phyloP scores from a whole-genome alignment of 2,329 filamentous ascomycete species.

The Fusarium transvaalense region DNA sequence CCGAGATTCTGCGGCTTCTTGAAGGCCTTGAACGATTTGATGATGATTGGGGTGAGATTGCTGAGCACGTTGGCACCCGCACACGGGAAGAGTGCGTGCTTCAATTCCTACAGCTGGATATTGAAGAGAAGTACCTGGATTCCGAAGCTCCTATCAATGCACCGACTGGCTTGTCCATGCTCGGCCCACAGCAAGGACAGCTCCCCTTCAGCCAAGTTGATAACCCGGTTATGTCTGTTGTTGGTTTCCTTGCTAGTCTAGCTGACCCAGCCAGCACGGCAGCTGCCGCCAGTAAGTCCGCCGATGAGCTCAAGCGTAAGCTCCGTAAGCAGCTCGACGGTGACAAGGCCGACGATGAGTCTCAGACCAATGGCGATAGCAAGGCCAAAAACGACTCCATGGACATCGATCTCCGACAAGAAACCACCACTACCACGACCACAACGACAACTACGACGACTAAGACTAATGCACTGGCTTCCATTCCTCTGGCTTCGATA shows the following conservation, averaged over 20 bases:
- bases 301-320: slow-evolving; percentile 85
- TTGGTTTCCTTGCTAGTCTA: slow-evolving; percentile 91
- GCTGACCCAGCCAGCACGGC: slow-evolving; percentile 92
- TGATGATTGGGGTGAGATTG: slow-evolving; percentile 94
- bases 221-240: slow-evolving; percentile 96
- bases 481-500: slow-evolving; percentile 85
- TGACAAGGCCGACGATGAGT: slow-evolving; percentile 53
- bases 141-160: slow-evolving; percentile 69
- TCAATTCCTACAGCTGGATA: slow-evolving; percentile 95
- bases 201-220: slow-evolving; percentile 93
- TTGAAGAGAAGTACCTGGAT: slow-evolving; percentile 96
- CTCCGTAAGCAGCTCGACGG: slow-evolving; percentile 83
- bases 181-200: slow-evolving; percentile 80
- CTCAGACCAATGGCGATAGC: slow-evolving; percentile 70
- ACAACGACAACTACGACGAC: slow-evolving; percentile 63
- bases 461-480: slow-evolving; percentile 69
- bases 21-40: slow-evolving; percentile 94
- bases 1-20: slow-evolving; percentile 87
- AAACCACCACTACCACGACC: slow-evolving; percentile 65
- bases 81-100: slow-evolving; percentile 96
- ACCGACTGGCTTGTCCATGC: slow-evolving; percentile 71
- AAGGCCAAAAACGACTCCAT: slow-evolving; percentile 71
- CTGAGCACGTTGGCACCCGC: slow-evolving; percentile 90
- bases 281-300: slow-evolving; percentile 87
- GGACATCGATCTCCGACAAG: slow-evolving; percentile 71